A percentile compares a stretch with the other conserved stretches of the same genome.
Conservation (phyloP, 176 grass and related monocot species). For the Lolium multiflorum region DNA sequence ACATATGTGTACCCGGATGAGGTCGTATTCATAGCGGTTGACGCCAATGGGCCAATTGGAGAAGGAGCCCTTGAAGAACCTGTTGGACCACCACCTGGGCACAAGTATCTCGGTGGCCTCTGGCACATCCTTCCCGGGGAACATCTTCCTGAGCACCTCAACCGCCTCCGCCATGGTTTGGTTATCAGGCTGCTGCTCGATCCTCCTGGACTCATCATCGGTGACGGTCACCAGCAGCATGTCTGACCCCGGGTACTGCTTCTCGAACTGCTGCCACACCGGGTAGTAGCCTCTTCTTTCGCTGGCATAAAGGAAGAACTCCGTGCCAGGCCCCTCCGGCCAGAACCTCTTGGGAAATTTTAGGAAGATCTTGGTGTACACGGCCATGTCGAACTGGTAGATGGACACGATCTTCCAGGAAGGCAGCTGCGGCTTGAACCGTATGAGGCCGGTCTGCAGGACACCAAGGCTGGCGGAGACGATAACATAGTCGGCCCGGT, state of each 20-base stretch:
- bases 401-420: background rate
- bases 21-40: background rate
- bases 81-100: slow-evolving; percentile 12
- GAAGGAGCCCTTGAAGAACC: background rate
- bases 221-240: background rate
- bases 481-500: background rate
- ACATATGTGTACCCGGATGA: too few species aligned
- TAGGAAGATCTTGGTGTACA: background rate
- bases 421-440: background rate
- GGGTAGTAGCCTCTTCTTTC: background rate
- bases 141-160: background rate
- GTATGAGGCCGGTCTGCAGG: background rate
- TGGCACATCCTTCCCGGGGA: slow-evolving; percentile 36
- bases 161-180: background rate
- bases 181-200: background rate
- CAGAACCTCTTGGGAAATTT: background rate
- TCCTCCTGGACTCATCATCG: background rate
- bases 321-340: background rate
- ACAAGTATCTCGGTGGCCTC: slow-evolving; percentile 61
- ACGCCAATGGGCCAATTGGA: background rate
- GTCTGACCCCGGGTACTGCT: background rate
- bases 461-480: background rate
- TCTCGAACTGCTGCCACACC: background rate
- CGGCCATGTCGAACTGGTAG: background rate
- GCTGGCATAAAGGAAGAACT: background rate